Percentiles rank a stretch among this genome's conserved stretches.
Evolutionary conservation across 1,284 basidiomycete genomes (phyloP).

Genomic region (Moesziomyces sp.): DNA sequence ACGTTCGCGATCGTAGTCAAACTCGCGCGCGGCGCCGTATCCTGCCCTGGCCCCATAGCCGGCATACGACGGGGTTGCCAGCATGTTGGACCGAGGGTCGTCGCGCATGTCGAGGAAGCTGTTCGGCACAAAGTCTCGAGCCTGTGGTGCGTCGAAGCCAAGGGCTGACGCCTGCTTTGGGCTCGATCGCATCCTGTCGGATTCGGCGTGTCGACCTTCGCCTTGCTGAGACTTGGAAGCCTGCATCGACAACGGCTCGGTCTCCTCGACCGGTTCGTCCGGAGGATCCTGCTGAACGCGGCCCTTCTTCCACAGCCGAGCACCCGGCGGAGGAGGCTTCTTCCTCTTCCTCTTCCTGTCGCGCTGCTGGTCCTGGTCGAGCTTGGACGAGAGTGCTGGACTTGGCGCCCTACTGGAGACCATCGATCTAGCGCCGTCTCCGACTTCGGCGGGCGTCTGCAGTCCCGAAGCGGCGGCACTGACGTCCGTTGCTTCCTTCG

Average conservation of each 20-base stretch:
- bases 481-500: background rate
- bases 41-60: background rate
- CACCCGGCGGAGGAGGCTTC: conserved; percentile 44
- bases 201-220: background rate
- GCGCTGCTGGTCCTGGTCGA: background rate
- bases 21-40: background rate
- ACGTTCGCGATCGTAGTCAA: background rate
- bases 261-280: conserved; percentile 4
- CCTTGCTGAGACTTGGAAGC: background rate
- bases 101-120: background rate
- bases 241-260: background rate
- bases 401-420: conserved; percentile 16
- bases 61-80: background rate
- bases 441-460: conserved; percentile 12
- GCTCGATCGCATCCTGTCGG: background rate
- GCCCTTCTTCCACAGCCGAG: conserved; percentile 45
- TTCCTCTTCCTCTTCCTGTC: conserved; percentile 24
- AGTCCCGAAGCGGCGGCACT: conserved; percentile 8
- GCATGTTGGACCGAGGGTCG: background rate
- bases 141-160: background rate
- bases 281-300: conserved; percentile 33
- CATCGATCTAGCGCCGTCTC: background rate
- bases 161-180: background rate
- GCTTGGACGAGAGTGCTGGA: conserved; percentile 10
- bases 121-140: too few relatives aligned